phyloP scores from a whole-genome alignment of 164 flowering plant genomes.

The Vitis rupestris region DNA sequence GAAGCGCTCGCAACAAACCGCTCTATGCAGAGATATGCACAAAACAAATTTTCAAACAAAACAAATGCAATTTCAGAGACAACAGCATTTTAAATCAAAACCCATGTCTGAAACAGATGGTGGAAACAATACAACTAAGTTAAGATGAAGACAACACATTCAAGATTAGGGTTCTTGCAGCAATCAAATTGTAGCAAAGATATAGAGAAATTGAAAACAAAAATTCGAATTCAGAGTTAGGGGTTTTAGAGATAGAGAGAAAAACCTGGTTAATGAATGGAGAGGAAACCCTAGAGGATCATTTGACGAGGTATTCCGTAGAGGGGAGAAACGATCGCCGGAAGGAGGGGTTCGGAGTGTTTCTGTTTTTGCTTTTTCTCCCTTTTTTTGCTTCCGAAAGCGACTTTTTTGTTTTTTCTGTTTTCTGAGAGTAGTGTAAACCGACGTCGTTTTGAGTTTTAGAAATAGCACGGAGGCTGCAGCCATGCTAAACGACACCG shows the following conservation, averaged over 20 bases:
- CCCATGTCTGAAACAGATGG: too few species aligned
- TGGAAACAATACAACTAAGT: too few species aligned
- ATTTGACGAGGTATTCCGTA: too few species aligned
- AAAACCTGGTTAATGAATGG: not conserved
- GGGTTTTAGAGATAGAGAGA: not conserved
- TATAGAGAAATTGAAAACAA: not conserved
- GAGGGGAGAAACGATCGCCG: not conserved
- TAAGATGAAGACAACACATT: too few species aligned
- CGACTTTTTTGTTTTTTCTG: slow-evolving; percentile 1
- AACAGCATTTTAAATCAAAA: too few species aligned
- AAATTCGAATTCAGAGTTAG: not conserved
- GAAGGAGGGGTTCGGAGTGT: not conserved
- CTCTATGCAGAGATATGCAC: too few species aligned
- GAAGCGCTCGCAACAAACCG: too few species aligned
- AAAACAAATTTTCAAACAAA: too few species aligned
- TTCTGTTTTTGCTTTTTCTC: not conserved
- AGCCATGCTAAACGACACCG: too few species aligned
- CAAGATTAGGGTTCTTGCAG: too few species aligned
- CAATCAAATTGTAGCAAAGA: not conserved
- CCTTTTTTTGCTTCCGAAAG: not conserved
- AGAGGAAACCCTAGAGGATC: not conserved
- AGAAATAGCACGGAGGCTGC: too few species aligned
- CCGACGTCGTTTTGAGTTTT: not conserved
- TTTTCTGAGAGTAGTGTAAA: not conserved
- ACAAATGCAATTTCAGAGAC: too few species aligned